Base-by-base conservation (phyloP, 192 early-diverging fungal species). In the Gryganskiella cystojenkinii region DNA sequence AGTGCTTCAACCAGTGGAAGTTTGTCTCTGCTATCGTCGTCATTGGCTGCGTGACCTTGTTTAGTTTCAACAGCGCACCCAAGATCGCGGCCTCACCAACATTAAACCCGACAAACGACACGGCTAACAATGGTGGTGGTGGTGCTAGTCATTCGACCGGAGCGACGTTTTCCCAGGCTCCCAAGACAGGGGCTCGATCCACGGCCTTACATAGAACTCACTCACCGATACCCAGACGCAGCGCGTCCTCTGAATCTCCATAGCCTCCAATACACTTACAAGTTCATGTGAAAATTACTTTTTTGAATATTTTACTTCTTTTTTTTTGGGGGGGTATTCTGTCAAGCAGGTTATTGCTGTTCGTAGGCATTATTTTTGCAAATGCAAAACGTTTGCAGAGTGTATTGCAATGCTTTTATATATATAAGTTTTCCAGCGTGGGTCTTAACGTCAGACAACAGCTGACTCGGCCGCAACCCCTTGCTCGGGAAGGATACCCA, bases 1-100 rank as follows among this genome's bases (percentile, higher is more conserved):
- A 89, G 68, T 89, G 88, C 54, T 89, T 89, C 45, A 89, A 83
- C 58, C 53, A 78, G 34, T 87, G 83, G 70, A 89, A 87, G 61
- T 86, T 86, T 20, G 35, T 80, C 22, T 84, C 86, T 0, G 84
- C 83, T 2, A 27, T 85, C 20, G 54, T 83, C 22, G 88, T 89
- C 24, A 75, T 89, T 65, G 80, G 82, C 31, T 87, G 81, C 66
- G 88, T 89, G 5, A 75, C 84, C 13, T 17, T 86, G 17, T 89
- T 86, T 53, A 86, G 84, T 8, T 24, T 89, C 42, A 76, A 73
- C 46, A 71, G 59, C 28, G 22, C 22, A 11, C 50, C 62, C 31
- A 20, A 45, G 8, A 35, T 30, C 28, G 17, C 30, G 14, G 24
- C 20, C 3, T 6, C 24, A 27, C 25, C 13, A 4, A 3, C 28